phyloP scores from a whole-genome alignment of 2,329 filamentous ascomycete species.

The Phaeosphaeriaceae sp. region DNA sequence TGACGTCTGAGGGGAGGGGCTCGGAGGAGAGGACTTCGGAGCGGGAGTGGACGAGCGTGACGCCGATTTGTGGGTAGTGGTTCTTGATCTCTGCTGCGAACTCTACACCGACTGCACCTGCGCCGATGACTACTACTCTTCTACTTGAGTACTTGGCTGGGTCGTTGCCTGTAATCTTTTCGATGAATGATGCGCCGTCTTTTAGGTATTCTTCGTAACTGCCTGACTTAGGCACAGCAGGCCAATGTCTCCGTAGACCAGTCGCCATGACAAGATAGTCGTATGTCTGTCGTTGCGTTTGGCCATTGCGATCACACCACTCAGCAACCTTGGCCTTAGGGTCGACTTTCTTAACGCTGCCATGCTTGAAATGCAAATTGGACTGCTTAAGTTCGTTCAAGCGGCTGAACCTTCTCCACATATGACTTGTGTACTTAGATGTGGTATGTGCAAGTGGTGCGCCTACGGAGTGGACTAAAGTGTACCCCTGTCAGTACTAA shows the following conservation, averaged over 20 bases:
- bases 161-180: conserved; percentile 46
- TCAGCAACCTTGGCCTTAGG: conserved; percentile 65
- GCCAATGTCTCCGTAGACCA: conserved; percentile 73
- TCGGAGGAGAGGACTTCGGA: conserved; percentile 75
- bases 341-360: conserved; percentile 68
- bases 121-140: conserved; percentile 76
- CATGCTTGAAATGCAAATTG: conserved; percentile 70
- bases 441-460: conserved; percentile 75
- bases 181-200: conserved; percentile 68
- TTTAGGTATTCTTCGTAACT: conserved; percentile 67
- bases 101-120: conserved; percentile 80
- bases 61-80: conserved; percentile 67
- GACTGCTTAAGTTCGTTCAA: conserved; percentile 70
- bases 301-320: conserved; percentile 58
- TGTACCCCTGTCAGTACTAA: conserved; percentile 24
- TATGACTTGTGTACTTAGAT: conserved; percentile 67
- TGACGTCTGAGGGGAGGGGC: conserved; percentile 72
- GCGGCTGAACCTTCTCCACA: conserved; percentile 74
- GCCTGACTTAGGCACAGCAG: conserved; percentile 73
- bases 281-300: conserved; percentile 60
- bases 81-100: conserved; percentile 81
- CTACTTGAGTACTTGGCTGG: conserved; percentile 32
- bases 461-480: conserved; percentile 77
- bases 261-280: conserved; percentile 79
- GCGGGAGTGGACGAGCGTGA: conserved; percentile 79